Percentiles rank a stretch among this genome's conserved stretches.
These are phyloP conservation scores for Scedosporium boydii DNA, from an alignment of 2,329 filamentous ascomycete genomes.

Conservation along the genomic window DNA sequence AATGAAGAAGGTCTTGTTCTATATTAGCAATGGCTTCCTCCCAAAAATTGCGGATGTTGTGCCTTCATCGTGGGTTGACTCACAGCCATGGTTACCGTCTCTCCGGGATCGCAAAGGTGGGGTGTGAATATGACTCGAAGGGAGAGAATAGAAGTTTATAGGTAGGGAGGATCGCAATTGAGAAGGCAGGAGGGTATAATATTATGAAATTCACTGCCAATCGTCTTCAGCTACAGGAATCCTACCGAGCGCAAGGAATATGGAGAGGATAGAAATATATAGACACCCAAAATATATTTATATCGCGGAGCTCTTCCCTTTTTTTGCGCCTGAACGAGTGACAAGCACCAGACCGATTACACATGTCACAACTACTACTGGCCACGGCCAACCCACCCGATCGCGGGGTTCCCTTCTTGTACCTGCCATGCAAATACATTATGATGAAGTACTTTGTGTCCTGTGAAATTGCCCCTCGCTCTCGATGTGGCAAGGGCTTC, in stretches of 20 bases:
- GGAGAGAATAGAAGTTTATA: not conserved
- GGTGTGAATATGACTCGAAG: not conserved
- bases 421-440: not conserved
- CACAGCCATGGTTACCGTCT: constrained; percentile 1
- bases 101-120: not conserved
- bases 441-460: not conserved
- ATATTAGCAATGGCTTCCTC: not conserved
- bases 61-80: not conserved
- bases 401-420: not conserved
- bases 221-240: not conserved
- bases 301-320: not conserved
- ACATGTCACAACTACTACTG: constrained; percentile 1
- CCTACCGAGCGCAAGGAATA: not conserved
- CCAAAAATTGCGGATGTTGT: not conserved
- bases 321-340: not conserved
- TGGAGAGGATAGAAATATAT: not conserved
- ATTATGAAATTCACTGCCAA: not conserved
- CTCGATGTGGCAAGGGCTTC: not conserved
- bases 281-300: not conserved
- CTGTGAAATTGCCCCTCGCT: not conserved
- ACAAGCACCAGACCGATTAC: not conserved
- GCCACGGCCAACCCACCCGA: not conserved
- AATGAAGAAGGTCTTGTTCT: constrained; percentile 5
- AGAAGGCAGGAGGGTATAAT: not conserved
- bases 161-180: not conserved